phyloP scores from a whole-genome alignment of 148 eudicot genomes.

The Dianthus caryophyllus region DNA sequence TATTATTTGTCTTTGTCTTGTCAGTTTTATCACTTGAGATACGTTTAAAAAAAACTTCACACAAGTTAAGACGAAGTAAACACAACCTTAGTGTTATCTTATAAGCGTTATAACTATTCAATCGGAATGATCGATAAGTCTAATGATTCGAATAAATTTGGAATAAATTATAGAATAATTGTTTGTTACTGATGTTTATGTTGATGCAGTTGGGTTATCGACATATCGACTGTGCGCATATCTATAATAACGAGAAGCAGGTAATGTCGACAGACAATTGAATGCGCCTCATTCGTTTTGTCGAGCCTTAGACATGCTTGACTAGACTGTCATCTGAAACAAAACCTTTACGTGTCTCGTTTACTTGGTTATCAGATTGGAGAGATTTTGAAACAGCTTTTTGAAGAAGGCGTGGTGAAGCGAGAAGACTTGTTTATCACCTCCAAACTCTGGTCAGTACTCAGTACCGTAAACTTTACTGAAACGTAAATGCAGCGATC shows the following conservation, averaged over 20 bases:
- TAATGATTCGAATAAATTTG: too few relatives aligned
- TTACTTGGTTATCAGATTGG: conserved; percentile 39
- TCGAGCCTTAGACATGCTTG: background rate
- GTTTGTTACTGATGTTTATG: conserved; percentile 6
- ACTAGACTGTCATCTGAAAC: background rate
- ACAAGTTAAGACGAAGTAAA: too few relatives aligned
- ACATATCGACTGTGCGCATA: conserved; percentile 54
- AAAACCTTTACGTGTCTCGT: background rate
- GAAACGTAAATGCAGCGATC: background rate
- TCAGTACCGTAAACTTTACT: background rate
- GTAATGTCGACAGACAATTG: conserved; percentile 16
- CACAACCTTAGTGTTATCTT: too few relatives aligned
- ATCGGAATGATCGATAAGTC: too few relatives aligned
- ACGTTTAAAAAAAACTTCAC: too few relatives aligned
- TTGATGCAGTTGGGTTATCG: conserved; percentile 52
- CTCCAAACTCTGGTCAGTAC: conserved; percentile 51
- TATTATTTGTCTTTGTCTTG: too few relatives aligned
- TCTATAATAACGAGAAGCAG: conserved; percentile 51
- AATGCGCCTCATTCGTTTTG: background rate
- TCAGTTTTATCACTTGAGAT: too few relatives aligned
- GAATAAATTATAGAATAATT: too few relatives aligned
- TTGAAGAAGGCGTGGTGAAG: conserved; percentile 49
- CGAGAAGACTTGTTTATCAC: conserved; percentile 62
- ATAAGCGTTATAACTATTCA: too few relatives aligned
- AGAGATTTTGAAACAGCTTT: conserved; percentile 40